A percentile compares a stretch with the other conserved stretches of the same genome.
Conservation (phyloP, 2,329 filamentous ascomycete species). For the Cryphonectria japonica region DNA sequence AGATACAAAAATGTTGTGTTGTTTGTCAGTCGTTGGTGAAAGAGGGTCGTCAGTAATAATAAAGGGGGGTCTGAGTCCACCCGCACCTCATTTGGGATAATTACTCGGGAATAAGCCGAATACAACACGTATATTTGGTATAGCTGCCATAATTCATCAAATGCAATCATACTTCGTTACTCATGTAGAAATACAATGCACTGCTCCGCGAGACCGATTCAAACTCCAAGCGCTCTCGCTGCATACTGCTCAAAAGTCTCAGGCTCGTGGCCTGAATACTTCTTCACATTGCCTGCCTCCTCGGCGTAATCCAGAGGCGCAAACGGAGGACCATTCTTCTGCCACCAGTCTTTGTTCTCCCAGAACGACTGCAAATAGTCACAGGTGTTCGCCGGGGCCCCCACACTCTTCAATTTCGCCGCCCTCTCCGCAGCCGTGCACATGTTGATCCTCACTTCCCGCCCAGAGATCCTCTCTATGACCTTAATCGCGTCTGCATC, state of each 20-base stretch:
- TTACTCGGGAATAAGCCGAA: too few species aligned
- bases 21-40: too few species aligned
- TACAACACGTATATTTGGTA: not conserved
- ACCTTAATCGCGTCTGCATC: slow-evolving; percentile 17
- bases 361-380: not conserved
- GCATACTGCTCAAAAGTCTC: slow-evolving; percentile 6
- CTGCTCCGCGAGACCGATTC: not conserved
- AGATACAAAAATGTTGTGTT: too few species aligned
- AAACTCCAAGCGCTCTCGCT: not conserved
- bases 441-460: slow-evolving; percentile 27
- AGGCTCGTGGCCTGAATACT: not conserved
- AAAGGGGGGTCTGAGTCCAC: not conserved
- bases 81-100: not conserved
- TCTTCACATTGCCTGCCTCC: not conserved
- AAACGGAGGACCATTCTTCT: not conserved
- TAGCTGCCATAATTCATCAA: not conserved
- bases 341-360: not conserved
- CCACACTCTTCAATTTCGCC: not conserved
- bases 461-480: slow-evolving; percentile 38
- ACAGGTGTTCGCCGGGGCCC: not conserved
- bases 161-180: not conserved
- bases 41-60: not conserved
- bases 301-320: not conserved
- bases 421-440: not conserved
- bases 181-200: not conserved